Percentiles rank a stretch among this genome's conserved stretches.
phyloP scores from a whole-genome alignment of 2,329 filamentous ascomycete species.

The Monosporascus sp. region DNA sequence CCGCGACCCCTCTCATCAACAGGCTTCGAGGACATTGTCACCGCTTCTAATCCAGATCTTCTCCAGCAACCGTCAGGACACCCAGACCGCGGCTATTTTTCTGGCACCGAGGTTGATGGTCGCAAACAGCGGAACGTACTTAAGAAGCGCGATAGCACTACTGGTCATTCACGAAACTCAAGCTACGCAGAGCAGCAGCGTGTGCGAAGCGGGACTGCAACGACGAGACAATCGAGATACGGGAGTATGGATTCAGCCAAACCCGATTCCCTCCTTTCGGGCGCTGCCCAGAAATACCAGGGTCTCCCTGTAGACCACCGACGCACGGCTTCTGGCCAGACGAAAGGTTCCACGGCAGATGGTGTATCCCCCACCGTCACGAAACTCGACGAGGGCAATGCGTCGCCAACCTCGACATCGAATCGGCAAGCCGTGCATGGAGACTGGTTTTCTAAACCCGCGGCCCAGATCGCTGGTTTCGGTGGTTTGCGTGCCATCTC shows the following conservation, averaged over 20 bases:
- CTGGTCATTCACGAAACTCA: constrained; percentile 61
- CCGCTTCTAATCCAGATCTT: constrained; percentile 30
- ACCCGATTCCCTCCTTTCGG: constrained; percentile 50
- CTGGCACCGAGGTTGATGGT: constrained; percentile 74
- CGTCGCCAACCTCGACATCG: constrained; percentile 40
- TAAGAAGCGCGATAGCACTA: constrained; percentile 66
- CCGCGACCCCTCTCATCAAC: constrained; percentile 49
- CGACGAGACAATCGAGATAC: constrained; percentile 70
- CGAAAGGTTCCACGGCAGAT: constrained; percentile 52
- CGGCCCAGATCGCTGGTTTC: constrained; percentile 47
- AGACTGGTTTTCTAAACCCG: constrained; percentile 55
- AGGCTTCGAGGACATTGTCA: constrained; percentile 41
- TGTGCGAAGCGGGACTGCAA: constrained; percentile 58
- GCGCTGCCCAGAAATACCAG: constrained; percentile 68
- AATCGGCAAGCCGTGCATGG: constrained; percentile 41
- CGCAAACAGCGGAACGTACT: constrained; percentile 69
- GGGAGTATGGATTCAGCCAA: constrained; percentile 72
- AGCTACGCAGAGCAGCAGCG: constrained; percentile 74
- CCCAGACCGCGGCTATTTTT: constrained; percentile 87
- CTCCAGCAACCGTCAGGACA: constrained; percentile 51
- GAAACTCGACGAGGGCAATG: constrained; percentile 46
- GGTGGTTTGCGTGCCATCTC: constrained; percentile 77
- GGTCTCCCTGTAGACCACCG: constrained; percentile 48
- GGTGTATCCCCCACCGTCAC: constrained; percentile 52
- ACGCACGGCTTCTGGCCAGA: constrained; percentile 56